A percentile compares a stretch with the other conserved stretches of the same genome.
Conservation (phyloP, 1,284 basidiomycete genomes). For the Heterobasidion irregulare region DNA sequence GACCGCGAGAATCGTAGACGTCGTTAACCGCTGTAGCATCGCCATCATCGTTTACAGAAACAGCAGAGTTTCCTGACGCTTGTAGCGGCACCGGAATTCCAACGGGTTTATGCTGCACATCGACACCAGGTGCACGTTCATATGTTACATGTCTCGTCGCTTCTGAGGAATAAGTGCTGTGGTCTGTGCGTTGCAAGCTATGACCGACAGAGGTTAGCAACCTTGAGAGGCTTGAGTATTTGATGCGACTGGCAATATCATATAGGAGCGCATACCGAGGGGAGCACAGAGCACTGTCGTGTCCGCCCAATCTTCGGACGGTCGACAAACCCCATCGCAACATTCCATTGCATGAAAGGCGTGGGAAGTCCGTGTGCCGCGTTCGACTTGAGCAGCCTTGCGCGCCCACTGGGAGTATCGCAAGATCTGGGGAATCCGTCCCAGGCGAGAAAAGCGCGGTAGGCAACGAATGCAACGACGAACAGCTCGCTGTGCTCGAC, state of each 20-base stretch:
- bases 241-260: background rate
- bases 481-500: constrained; percentile 2
- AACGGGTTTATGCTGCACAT: background rate
- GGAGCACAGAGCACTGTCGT: constrained; percentile 11
- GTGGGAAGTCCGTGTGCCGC: background rate
- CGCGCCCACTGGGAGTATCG: background rate
- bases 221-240: background rate
- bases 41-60: background rate
- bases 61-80: background rate
- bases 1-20: background rate
- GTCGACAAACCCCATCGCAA: constrained; percentile 39
- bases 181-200: background rate
- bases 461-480: constrained; percentile 1
- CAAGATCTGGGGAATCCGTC: too few relatives aligned
- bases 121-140: background rate
- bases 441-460: background rate
- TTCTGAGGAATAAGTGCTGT: background rate
- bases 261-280: constrained; percentile 7
- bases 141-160: background rate
- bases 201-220: background rate
- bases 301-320: constrained; percentile 27
- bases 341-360: constrained; percentile 40
- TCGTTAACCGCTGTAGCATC: background rate
- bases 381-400: background rate
- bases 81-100: too few relatives aligned